Evolutionary conservation across 129 eudicot genomes (phyloP).

Genomic region (Silybum marianum): DNA sequence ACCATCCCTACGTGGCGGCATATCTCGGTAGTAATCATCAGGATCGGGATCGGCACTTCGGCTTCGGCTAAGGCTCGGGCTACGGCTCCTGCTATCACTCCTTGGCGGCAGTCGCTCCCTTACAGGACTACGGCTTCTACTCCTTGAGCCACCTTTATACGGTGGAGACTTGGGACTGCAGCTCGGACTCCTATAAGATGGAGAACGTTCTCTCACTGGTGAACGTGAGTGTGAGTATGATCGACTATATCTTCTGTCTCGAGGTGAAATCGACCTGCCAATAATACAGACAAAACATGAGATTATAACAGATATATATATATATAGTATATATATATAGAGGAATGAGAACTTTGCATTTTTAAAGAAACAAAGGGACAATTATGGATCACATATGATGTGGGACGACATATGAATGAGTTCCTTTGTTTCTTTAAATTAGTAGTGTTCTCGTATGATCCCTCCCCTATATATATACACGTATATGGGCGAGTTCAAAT

Average conservation of each 20-base stretch:
- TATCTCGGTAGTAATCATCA: slow-evolving; percentile 29
- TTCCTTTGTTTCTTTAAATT: too few species aligned
- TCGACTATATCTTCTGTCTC: slow-evolving; percentile 55
- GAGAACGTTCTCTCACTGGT: slow-evolving; percentile 44
- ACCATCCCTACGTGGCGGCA: slow-evolving; percentile 30
- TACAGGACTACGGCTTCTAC: slow-evolving; percentile 46
- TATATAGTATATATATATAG: too few species aligned
- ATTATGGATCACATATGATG: too few species aligned
- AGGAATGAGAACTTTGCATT: too few species aligned
- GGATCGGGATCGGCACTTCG: slow-evolving; percentile 51
- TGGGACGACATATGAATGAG: too few species aligned
- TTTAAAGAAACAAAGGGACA: too few species aligned
- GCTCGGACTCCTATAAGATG: slow-evolving; percentile 44
- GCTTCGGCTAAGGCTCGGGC: slow-evolving; percentile 58
- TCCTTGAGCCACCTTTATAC: slow-evolving; percentile 29
- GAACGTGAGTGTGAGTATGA: slow-evolving; percentile 76
- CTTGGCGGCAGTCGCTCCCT: slow-evolving; percentile 41
- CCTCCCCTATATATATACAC: too few species aligned
- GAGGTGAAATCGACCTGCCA: slow-evolving; percentile 72
- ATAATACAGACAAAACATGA: not conserved
- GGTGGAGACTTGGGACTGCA: slow-evolving; percentile 39
- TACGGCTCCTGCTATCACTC: slow-evolving; percentile 24
- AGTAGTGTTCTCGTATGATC: too few species aligned
- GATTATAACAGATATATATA: not conserved
- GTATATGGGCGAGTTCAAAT: too few species aligned